Conservation (phyloP, 768 basidiomycete species). For the Lactarius hatsudake region DNA sequence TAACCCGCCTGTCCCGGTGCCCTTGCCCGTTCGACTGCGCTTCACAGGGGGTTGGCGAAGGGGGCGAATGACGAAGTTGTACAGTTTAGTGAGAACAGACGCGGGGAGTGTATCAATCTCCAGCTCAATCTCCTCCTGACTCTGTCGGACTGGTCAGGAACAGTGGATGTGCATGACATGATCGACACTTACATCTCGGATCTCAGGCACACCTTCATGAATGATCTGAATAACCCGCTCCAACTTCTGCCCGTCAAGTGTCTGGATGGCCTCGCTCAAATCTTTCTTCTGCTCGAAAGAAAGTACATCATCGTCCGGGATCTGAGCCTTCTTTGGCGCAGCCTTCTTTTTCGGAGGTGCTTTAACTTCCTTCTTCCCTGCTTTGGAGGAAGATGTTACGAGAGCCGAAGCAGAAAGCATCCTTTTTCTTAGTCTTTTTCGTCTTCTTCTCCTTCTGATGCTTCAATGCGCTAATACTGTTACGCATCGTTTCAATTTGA, state of each 20-base stretch:
- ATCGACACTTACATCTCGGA: slow-evolving; percentile 73
- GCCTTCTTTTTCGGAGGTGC: slow-evolving; percentile 49
- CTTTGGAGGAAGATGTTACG: slow-evolving; percentile 65
- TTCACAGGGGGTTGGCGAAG: slow-evolving; percentile 54
- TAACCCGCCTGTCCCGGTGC: slow-evolving; percentile 83
- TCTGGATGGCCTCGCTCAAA: slow-evolving; percentile 88
- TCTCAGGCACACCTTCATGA: slow-evolving; percentile 89
- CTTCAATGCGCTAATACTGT: slow-evolving; percentile 64
- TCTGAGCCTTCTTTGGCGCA: slow-evolving; percentile 57
- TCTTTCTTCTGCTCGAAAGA: slow-evolving; percentile 99
- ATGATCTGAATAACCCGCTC: slow-evolving; percentile 94
- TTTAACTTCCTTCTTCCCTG: slow-evolving; percentile 44
- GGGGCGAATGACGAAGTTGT: slow-evolving; percentile 91
- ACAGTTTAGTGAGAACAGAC: slow-evolving; percentile 84
- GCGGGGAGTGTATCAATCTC: slow-evolving; percentile 93
- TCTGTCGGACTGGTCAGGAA: slow-evolving; percentile 46
- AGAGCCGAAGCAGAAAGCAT: slow-evolving; percentile 42
- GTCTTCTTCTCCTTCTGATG: slow-evolving; percentile 49
- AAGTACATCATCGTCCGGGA: slow-evolving; percentile 76
- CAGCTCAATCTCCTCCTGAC: slow-evolving; percentile 96
- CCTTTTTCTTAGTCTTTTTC: slow-evolving; percentile 73
- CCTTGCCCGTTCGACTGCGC: slow-evolving; percentile 69
- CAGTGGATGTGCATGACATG: slow-evolving; percentile 19
- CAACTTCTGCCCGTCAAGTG: slow-evolving; percentile 77
- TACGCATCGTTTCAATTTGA: slow-evolving; percentile 76